Percentiles rank a stretch among this genome's conserved stretches.
phyloP scores from a whole-genome alignment of 139 green algal genomes.

The Edaphochlamys debaryana region DNA sequence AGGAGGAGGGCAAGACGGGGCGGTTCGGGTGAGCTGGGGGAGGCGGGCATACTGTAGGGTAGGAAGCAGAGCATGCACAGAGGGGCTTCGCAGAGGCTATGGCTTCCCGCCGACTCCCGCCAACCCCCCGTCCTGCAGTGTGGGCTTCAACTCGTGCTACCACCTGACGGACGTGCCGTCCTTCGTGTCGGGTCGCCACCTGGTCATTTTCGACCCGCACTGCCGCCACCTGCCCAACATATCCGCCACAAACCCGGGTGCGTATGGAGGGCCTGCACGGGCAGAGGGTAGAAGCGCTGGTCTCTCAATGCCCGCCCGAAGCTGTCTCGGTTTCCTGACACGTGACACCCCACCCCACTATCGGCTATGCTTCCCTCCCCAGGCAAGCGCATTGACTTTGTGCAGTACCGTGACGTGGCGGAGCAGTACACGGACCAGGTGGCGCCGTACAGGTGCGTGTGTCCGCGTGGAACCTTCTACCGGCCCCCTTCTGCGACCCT shows the following conservation, averaged over 20 bases:
- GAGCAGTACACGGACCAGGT: slow-evolving; percentile 61
- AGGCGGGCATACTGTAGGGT: not conserved
- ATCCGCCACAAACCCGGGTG: slow-evolving; percentile 49
- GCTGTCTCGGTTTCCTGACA: too few species aligned
- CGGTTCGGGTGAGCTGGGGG: slow-evolving; percentile 41
- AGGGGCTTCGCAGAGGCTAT: too few species aligned
- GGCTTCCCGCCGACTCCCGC: too few species aligned
- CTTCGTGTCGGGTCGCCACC: slow-evolving; percentile 71
- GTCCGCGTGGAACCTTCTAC: too few species aligned
- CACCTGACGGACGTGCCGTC: slow-evolving; percentile 81
- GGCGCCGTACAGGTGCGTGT: slow-evolving; percentile 51
- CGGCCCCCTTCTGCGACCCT: too few species aligned
- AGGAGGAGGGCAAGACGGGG: slow-evolving; percentile 56
- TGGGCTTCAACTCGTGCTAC: slow-evolving; percentile 83
- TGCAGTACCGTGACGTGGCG: slow-evolving; percentile 45
- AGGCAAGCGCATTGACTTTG: slow-evolving; percentile 82
- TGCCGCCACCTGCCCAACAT: slow-evolving; percentile 56
- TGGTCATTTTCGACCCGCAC: slow-evolving; percentile 85
- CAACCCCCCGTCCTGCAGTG: too few species aligned
- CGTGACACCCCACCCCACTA: too few species aligned
- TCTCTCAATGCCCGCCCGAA: too few species aligned
- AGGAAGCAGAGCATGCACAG: too few species aligned
- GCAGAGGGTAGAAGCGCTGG: too few species aligned
- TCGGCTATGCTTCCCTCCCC: too few species aligned
- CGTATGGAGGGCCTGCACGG: too few species aligned